phyloP scores from a whole-genome alignment of 345 rosid species.

The Isatis tinctoria region DNA sequence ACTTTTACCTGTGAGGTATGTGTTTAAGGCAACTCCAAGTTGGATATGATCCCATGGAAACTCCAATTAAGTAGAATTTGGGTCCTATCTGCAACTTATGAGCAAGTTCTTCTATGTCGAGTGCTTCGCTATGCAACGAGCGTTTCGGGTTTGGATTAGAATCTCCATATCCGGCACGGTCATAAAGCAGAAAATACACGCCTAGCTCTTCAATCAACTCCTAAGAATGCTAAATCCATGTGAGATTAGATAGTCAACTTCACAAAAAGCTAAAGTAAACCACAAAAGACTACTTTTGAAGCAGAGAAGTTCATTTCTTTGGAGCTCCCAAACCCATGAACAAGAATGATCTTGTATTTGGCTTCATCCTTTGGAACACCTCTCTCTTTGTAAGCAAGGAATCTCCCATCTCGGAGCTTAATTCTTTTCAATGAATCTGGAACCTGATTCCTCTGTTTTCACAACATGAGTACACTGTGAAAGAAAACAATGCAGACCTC shows the following conservation, averaged over 20 bases:
- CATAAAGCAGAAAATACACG: conserved; percentile 55
- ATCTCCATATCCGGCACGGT: conserved; percentile 79
- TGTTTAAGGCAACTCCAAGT: conserved; percentile 78
- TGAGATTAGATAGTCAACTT: neutral
- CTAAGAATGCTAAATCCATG: conserved; percentile 40
- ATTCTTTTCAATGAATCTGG: conserved; percentile 27
- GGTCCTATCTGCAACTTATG: conserved; percentile 54
- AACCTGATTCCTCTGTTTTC: conserved; percentile 12
- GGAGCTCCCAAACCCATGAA: conserved; percentile 92
- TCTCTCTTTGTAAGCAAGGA: conserved; percentile 61
- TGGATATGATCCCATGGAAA: conserved; percentile 86
- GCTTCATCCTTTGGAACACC: conserved; percentile 61
- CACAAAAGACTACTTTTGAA: conserved; percentile 42
- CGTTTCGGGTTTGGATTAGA: conserved; percentile 63
- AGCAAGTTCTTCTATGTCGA: conserved; percentile 66
- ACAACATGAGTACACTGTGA: conserved; percentile 1
- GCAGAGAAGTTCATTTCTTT: conserved; percentile 75
- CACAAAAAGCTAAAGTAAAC: neutral
- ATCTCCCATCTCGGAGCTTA: conserved; percentile 65
- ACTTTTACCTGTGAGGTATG: conserved; percentile 69
- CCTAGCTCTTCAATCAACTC: conserved; percentile 61
- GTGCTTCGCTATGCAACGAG: conserved; percentile 64
- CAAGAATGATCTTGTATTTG: conserved; percentile 52
- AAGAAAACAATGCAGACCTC: neutral
- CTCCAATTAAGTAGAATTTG: conserved; percentile 67